phyloP scores from a whole-genome alignment of 352 stramenopile species.

The Phytophthora foliorum region DNA sequence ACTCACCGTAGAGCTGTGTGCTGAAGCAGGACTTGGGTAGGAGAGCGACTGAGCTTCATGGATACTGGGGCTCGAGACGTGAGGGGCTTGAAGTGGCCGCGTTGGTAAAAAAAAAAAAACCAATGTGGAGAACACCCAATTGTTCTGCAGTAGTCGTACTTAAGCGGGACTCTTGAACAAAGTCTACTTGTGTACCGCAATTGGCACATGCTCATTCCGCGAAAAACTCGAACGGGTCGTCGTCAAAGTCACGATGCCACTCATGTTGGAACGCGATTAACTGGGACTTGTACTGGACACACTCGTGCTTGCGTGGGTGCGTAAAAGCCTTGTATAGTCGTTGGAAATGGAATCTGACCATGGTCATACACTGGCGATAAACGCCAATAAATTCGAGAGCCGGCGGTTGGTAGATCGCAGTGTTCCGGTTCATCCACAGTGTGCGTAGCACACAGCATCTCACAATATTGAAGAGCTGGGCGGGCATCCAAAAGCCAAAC shows the following conservation, averaged over 20 bases:
- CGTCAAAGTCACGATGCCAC: constrained; percentile 3
- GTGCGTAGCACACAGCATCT: not conserved
- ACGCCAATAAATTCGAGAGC: not conserved
- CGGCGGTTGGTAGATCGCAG: constrained; percentile 8
- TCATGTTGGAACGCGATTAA: not conserved
- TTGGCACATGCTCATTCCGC: not conserved
- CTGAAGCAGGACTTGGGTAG: too few relatives aligned
- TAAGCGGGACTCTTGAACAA: not conserved
- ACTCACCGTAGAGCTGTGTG: too few relatives aligned
- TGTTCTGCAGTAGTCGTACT: not conserved
- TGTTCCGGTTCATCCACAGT: constrained; percentile 20
- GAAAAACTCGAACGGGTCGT: not conserved
- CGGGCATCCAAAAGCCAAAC: not conserved
- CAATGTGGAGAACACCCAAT: not conserved
- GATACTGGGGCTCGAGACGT: too few relatives aligned
- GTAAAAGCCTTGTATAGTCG: constrained; percentile 7
- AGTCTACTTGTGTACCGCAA: not conserved
- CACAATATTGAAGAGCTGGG: constrained; percentile 15
- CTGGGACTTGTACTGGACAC: constrained; percentile 2
- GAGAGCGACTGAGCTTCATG: too few relatives aligned
- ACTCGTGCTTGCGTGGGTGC: not conserved
- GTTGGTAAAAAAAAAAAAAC: too few relatives aligned
- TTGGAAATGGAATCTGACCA: constrained; percentile 10
- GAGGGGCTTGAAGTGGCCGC: too few relatives aligned
- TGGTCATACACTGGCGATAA: not conserved